These are phyloP conservation scores for Sporothrix pallida DNA, from an alignment of 2,329 filamentous ascomycete species.

Conservation along the genomic window DNA sequence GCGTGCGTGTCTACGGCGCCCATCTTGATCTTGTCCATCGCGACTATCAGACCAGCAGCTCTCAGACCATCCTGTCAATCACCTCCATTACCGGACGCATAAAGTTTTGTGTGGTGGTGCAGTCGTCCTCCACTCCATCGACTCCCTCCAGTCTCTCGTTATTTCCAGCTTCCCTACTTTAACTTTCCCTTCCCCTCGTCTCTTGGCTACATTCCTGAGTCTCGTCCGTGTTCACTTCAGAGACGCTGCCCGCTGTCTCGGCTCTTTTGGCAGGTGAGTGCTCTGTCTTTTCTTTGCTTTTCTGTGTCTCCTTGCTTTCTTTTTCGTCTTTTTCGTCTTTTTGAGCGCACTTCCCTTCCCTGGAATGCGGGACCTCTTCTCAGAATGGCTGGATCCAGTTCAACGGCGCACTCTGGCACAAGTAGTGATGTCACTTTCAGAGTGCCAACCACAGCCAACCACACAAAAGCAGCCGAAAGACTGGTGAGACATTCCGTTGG, in stretches of 20 bases:
- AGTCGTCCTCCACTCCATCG: background rate
- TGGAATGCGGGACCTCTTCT: background rate
- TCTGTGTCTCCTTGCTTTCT: background rate
- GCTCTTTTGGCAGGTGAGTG: conserved; percentile 1
- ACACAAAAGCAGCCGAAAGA: background rate
- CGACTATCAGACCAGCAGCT: background rate
- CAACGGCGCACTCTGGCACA: background rate
- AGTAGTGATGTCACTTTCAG: background rate
- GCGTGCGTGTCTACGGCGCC: background rate
- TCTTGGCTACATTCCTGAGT: conserved; percentile 10
- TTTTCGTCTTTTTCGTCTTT: background rate
- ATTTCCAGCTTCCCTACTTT: background rate
- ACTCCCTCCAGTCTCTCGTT: conserved; percentile 23
- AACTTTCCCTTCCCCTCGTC: background rate
- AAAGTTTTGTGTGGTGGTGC: background rate
- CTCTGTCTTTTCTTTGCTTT: background rate
- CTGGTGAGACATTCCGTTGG: conserved; percentile 22
- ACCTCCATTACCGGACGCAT: conserved; percentile 12
- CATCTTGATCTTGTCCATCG: background rate
- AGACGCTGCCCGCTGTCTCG: background rate
- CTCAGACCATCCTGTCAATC: background rate
- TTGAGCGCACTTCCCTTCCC: background rate
- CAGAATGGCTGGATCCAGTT: conserved; percentile 12
- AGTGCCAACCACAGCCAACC: background rate
- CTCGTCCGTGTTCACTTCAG: background rate